Conservation (phyloP, 495 filamentous ascomycete species). For the Arthonia radiata region DNA sequence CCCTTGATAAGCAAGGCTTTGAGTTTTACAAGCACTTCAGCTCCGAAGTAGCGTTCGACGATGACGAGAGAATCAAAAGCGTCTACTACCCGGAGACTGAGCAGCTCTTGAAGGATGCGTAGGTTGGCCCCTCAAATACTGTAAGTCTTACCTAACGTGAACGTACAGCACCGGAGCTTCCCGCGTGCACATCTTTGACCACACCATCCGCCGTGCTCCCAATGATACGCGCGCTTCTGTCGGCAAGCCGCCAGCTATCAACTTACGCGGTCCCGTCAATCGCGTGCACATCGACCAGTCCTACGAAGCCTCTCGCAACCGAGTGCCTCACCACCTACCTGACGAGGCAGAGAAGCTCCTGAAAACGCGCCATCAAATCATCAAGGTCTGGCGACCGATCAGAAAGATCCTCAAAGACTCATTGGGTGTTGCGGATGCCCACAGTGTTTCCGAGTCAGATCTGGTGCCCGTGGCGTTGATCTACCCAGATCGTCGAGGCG, state of each 20-base stretch:
- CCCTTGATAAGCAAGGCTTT: conserved; percentile 53
- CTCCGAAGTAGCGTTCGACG: conserved; percentile 32
- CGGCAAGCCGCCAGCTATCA: conserved; percentile 1
- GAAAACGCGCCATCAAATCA: conserved; percentile 43
- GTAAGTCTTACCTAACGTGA: conserved; percentile 1
- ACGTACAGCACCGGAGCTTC: conserved; percentile 23
- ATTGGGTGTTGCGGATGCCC: conserved; percentile 31
- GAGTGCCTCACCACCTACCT: conserved; percentile 35
- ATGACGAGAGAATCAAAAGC: conserved; percentile 33
- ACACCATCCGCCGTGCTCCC: conserved; percentile 39
- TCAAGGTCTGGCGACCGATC: conserved; percentile 62
- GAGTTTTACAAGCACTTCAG: conserved; percentile 16
- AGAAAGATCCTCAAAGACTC: conserved; percentile 36
- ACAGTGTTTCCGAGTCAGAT: conserved; percentile 20
- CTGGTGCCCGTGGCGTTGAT: conserved; percentile 22
- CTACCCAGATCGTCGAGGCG: conserved; percentile 23
- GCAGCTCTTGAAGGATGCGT: conserved; percentile 37
- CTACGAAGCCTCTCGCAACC: conserved; percentile 28
- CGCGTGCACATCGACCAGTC: conserved; percentile 53
- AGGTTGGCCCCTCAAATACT: conserved; percentile 5
- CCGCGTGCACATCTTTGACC: conserved; percentile 46
- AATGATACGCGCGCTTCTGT: conserved; percentile 8
- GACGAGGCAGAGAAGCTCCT: conserved; percentile 35
- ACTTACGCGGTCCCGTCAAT: conserved; percentile 34
- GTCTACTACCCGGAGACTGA: conserved; percentile 73